Percentiles rank a stretch among this genome's conserved stretches.
These are phyloP conservation scores for Boletus rubescentipes DNA, from an alignment of 768 basidiomycete species.

Conservation along the genomic window DNA sequence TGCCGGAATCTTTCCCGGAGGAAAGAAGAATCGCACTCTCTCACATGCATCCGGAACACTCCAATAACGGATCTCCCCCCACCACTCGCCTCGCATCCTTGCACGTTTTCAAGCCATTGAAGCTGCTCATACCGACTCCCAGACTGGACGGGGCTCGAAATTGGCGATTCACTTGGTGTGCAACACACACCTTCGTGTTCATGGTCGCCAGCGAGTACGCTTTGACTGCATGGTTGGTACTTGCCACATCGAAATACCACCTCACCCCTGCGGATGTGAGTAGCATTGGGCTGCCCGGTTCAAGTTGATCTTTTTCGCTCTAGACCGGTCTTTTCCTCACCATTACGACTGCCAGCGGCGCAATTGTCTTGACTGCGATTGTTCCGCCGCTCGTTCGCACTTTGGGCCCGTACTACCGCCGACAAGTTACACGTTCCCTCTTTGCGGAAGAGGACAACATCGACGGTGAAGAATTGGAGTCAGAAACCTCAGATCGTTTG, in stretches of 20 bases:
- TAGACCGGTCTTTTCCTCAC: conserved; percentile 32
- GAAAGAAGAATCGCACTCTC: conserved; percentile 20
- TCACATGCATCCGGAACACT: background rate
- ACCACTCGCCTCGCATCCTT: background rate
- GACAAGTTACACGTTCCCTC: background rate
- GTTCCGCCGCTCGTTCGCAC: conserved; percentile 25
- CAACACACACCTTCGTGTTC: conserved; percentile 25
- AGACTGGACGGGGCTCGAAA: conserved; percentile 21
- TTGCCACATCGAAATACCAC: conserved; percentile 25
- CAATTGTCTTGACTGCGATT: conserved; percentile 14
- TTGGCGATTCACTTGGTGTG: conserved; percentile 32
- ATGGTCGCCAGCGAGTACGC: conserved; percentile 13
- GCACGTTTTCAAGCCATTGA: conserved; percentile 24
- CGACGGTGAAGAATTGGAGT: background rate
- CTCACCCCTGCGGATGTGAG: conserved; percentile 30
- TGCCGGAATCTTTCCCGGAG: conserved; percentile 33
- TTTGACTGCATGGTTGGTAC: conserved; percentile 16
- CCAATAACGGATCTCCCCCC: background rate
- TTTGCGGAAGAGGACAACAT: background rate
- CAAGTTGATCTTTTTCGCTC: background rate
- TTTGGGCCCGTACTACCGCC: conserved; percentile 26
- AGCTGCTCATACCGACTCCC: conserved; percentile 19
- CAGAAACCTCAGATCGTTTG: conserved; percentile 25
- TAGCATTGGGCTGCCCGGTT: background rate
- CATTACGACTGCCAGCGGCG: conserved; percentile 5